Conservation (phyloP, 805 yeast species). For the Cyberlindnera misumaiensis region DNA sequence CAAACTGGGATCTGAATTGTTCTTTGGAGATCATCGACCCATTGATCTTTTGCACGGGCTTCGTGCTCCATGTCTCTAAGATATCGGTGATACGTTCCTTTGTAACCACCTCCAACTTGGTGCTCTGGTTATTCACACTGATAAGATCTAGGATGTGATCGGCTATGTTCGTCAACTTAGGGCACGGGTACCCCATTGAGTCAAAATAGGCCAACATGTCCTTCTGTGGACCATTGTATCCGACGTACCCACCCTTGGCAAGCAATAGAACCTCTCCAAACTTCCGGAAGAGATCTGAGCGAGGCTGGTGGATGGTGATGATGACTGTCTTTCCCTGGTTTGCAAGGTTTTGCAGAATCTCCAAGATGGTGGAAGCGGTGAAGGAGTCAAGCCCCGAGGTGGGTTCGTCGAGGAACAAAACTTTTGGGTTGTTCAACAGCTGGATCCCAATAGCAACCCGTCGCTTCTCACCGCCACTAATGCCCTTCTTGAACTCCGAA, state of each 20-base stretch:
- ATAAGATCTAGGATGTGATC: conserved; percentile 71
- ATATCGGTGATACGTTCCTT: conserved; percentile 12
- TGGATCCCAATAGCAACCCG: conserved; percentile 81
- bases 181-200: conserved; percentile 46
- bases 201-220: conserved; percentile 44
- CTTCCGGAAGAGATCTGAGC: conserved; percentile 54
- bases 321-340: conserved; percentile 63
- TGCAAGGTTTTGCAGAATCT: conserved; percentile 52
- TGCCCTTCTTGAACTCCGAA: conserved; percentile 56
- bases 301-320: conserved; percentile 81
- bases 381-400: conserved; percentile 84
- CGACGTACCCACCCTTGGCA: conserved; percentile 72
- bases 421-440: conserved; percentile 62
- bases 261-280: conserved; percentile 71
- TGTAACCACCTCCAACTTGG: conserved; percentile 11
- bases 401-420: conserved; percentile 78
- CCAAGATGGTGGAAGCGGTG: conserved; percentile 66
- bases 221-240: conserved; percentile 57
- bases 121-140: conserved; percentile 30
- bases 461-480: conserved; percentile 78
- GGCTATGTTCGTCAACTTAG: conserved; percentile 60
- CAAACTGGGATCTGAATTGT: conserved; percentile 11
- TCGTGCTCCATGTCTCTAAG: conserved; percentile 12
- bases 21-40: conserved; percentile 3
- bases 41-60: background rate